Conservation (phyloP, 768 basidiomycete genomes). For the Harrya chromipes region DNA sequence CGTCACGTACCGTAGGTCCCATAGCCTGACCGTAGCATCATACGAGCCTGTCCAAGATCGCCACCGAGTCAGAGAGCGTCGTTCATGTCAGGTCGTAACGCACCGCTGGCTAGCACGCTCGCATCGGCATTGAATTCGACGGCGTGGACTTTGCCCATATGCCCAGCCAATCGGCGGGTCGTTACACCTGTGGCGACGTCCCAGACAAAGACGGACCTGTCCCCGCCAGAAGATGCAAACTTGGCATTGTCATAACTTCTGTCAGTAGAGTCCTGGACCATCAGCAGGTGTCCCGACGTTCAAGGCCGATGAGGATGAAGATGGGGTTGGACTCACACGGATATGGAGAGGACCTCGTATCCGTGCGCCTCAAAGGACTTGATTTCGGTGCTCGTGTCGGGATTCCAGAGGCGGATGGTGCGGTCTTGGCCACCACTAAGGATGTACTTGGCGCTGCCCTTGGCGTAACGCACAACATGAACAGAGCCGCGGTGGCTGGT, state of each 20-base stretch:
- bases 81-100: constrained; percentile 17
- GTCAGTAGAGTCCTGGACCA: too few species aligned
- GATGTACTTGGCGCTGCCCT: constrained; percentile 83
- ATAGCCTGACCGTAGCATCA: constrained; percentile 86
- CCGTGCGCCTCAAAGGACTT: constrained; percentile 90
- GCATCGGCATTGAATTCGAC: constrained; percentile 91
- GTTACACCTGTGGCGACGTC: constrained; percentile 89
- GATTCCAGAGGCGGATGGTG: constrained; percentile 89
- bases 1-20: constrained; percentile 77
- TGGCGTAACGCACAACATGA: constrained; percentile 88
- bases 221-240: constrained; percentile 92
- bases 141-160: constrained; percentile 85
- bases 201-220: constrained; percentile 92
- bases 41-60: constrained; percentile 65
- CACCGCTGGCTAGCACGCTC: constrained; percentile 85
- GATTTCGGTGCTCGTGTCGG: constrained; percentile 80
- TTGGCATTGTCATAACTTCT: constrained; percentile 92
- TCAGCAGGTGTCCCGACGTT: neutral
- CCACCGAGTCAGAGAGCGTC: neutral
- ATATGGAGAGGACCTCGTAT: constrained; percentile 89
- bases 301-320: neutral
- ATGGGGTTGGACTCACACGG: constrained; percentile 58
- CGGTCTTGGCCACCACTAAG: constrained; percentile 95
- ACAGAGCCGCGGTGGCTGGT: constrained; percentile 77
- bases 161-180: constrained; percentile 78